These are phyloP conservation scores for Anthoceros angustus DNA, from an alignment of 225 moss, liverwort and hornwort genomes.

Conservation along the genomic window DNA sequence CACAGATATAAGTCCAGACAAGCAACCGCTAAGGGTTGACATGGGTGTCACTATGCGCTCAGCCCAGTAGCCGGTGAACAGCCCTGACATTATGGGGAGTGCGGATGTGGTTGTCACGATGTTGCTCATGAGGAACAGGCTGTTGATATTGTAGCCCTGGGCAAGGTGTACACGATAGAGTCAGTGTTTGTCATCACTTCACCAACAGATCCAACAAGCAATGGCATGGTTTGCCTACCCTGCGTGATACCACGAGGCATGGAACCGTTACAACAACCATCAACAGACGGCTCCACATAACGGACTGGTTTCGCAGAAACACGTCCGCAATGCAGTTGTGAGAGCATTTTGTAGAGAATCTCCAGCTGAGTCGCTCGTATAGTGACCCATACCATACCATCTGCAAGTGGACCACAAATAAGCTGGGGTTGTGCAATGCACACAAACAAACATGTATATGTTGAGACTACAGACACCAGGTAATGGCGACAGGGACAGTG, in stretches of 20 bases:
- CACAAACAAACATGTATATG: no score
- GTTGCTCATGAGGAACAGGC: not conserved
- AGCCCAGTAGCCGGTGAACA: not conserved
- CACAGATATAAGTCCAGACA: not conserved
- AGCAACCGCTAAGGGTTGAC: not conserved
- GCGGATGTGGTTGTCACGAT: not conserved
- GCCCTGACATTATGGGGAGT: not conserved
- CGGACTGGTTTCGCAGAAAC: not conserved
- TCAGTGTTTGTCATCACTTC: not conserved
- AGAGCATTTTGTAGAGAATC: not conserved
- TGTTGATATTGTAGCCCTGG: conserved; percentile 1
- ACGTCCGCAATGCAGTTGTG: not conserved
- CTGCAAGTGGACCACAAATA: not conserved
- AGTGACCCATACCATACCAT: not conserved
- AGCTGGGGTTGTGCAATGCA: no score
- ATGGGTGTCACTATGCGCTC: not conserved
- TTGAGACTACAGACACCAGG: no score
- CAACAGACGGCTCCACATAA: not conserved
- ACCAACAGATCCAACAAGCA: no score
- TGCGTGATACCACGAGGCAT: not conserved
- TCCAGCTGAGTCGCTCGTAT: not conserved
- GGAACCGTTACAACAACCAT: not conserved
- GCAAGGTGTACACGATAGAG: not conserved
- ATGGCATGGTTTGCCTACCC: not conserved
- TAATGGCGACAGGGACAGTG: no score